Conservation (phyloP, 371 early-diverging fungal species). For the Catenaria anguillulae region DNA sequence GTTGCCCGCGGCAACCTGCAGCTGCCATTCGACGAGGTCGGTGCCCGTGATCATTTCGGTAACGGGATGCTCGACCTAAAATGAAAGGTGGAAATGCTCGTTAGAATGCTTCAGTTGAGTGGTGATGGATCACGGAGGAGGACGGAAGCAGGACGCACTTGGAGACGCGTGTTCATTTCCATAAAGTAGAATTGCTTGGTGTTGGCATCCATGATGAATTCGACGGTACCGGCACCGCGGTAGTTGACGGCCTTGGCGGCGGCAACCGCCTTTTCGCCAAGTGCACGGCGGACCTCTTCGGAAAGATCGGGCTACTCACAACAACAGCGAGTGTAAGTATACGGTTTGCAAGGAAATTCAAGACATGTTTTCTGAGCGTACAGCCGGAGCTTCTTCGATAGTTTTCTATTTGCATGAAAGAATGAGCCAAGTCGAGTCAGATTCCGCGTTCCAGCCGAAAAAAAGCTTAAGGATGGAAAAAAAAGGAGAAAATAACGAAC, state of each 20-base stretch:
- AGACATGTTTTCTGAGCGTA: constrained; percentile 16
- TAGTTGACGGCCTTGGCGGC: constrained; percentile 85
- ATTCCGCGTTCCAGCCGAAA: no score
- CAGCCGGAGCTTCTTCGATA: constrained; percentile 80
- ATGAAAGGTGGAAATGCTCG: no score
- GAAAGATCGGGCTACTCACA: constrained; percentile 47
- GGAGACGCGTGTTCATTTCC: constrained; percentile 94
- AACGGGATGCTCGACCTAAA: constrained; percentile 83
- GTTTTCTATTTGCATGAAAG: no score
- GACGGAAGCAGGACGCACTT: no score
- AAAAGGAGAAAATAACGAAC: no score
- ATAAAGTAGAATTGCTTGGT: constrained; percentile 86
- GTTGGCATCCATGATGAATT: constrained; percentile 87
- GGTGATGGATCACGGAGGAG: not conserved
- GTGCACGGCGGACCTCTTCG: constrained; percentile 47
- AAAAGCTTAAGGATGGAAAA: no score
- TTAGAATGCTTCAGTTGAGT: no score
- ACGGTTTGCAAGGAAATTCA: not conserved
- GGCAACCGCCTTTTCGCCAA: constrained; percentile 83
- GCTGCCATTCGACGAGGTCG: constrained; percentile 88
- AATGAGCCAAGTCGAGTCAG: no score
- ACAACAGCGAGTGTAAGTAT: constrained; percentile 1
- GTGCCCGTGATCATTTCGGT: constrained; percentile 90
- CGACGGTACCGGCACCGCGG: constrained; percentile 91
- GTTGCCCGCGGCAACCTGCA: constrained; percentile 78